Evolutionary conservation across 441 rosid species (phyloP).

Genomic region (Melastoma candidum): DNA sequence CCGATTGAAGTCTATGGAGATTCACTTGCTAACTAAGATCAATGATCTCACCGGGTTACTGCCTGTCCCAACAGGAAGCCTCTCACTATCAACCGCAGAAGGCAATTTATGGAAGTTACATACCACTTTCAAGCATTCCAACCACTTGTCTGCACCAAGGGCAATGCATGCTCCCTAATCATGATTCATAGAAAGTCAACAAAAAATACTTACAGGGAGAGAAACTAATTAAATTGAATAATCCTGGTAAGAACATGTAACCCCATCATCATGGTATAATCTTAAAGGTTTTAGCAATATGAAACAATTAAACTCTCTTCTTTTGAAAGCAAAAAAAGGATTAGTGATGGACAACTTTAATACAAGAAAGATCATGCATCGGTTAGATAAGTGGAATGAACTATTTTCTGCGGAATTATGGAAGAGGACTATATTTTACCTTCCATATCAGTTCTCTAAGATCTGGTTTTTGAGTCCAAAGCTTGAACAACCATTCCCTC

Average conservation of each 20-base stretch:
- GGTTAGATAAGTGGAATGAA: no score
- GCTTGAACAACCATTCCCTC: slow-evolving; percentile 84
- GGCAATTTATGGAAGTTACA: slow-evolving; percentile 68
- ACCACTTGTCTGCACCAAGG: slow-evolving; percentile 83
- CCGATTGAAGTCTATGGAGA: slow-evolving; percentile 1
- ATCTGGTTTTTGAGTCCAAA: slow-evolving; percentile 73
- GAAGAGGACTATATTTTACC: slow-evolving; percentile 27
- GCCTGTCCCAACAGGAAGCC: slow-evolving; percentile 91
- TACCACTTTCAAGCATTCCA: slow-evolving; percentile 55
- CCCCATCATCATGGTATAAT: no score
- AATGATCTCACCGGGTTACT: slow-evolving; percentile 66
- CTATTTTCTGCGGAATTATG: no score
- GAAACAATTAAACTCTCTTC: no score
- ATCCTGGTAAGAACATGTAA: no score
- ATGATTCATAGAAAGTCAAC: slow-evolving; percentile 4
- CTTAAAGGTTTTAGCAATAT: no score
- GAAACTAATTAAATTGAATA: neutral
- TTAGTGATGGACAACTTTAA: no score
- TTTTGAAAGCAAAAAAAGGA: no score
- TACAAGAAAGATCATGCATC: no score
- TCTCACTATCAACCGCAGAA: slow-evolving; percentile 53
- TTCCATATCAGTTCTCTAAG: slow-evolving; percentile 87
- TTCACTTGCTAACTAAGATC: slow-evolving; percentile 14
- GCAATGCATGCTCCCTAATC: slow-evolving; percentile 88
- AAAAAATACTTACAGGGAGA: neutral